Percentiles rank a stretch among this genome's conserved stretches.
These are phyloP conservation scores for Stachybotrys elegans DNA, from an alignment of 2,329 filamentous ascomycete genomes.

Conservation along the genomic window DNA sequence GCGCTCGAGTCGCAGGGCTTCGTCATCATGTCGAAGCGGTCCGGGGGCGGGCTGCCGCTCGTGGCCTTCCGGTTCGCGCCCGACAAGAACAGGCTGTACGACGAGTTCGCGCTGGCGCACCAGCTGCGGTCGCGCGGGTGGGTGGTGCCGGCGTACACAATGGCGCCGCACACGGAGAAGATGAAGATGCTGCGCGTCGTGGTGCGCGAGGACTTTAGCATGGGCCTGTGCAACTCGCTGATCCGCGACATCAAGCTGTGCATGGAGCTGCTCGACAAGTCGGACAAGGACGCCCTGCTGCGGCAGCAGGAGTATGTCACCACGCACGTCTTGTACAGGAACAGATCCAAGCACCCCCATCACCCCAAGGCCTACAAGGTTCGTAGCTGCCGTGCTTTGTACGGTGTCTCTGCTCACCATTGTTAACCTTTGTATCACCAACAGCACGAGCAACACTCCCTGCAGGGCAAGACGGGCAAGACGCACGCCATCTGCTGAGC, in stretches of 20 bases:
- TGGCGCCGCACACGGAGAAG: conserved; percentile 80
- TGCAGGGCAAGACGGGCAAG: conserved; percentile 88
- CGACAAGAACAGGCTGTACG: conserved; percentile 54
- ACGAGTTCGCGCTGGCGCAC: conserved; percentile 77
- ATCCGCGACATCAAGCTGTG: conserved; percentile 76
- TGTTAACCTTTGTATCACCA: no score
- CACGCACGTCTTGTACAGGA: conserved; percentile 47
- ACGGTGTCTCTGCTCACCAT: conserved; percentile 3
- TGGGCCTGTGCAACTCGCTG: conserved; percentile 73
- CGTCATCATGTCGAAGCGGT: conserved; percentile 78
- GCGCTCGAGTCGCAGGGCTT: conserved; percentile 73
- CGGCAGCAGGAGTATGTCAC: conserved; percentile 63
- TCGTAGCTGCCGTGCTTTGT: conserved; percentile 17
- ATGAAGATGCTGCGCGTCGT: conserved; percentile 92
- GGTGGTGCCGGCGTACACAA: conserved; percentile 95
- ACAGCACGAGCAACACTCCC: conserved; percentile 73
- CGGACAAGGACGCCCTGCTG: conserved; percentile 68
- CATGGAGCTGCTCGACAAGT: conserved; percentile 62
- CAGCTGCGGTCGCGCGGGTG: conserved; percentile 82
- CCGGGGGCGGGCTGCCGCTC: conserved; percentile 76
- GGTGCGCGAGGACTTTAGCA: conserved; percentile 86
- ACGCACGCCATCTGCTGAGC: conserved; percentile 82
- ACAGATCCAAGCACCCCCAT: conserved; percentile 42
- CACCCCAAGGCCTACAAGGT: conserved; percentile 43
- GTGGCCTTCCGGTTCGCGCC: conserved; percentile 76